phyloP scores from a whole-genome alignment of 2,329 filamentous ascomycete genomes.

The Diaporthe vexans region DNA sequence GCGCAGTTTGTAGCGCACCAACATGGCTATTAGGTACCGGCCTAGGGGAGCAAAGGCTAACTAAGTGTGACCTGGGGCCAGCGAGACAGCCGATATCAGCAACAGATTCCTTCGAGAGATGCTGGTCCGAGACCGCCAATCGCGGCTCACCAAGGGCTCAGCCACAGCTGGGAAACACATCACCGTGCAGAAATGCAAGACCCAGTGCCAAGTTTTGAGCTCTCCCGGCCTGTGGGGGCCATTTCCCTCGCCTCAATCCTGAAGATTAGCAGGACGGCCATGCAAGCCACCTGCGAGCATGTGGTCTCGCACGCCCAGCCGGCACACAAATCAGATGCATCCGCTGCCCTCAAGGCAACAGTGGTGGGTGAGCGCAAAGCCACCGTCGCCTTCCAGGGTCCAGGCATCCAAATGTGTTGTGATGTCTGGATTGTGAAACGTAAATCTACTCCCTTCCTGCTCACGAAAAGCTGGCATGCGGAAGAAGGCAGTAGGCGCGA shows the following conservation, averaged over 20 bases:
- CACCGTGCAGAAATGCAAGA: neutral
- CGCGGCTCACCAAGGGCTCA: neutral
- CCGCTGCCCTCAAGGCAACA: neutral
- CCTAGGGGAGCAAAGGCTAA: no score
- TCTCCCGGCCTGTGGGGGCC: neutral
- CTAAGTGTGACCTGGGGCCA: no score
- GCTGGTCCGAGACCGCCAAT: conserved; percentile 15
- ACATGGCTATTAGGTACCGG: no score
- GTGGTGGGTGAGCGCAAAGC: neutral
- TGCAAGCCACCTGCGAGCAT: conserved; percentile 16
- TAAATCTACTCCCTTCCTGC: neutral
- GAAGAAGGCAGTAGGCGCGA: neutral
- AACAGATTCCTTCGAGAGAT: neutral
- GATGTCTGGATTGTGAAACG: neutral
- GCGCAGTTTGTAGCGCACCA: neutral
- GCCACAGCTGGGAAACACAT: neutral
- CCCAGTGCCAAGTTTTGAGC: neutral
- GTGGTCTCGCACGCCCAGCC: neutral
- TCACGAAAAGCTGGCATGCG: neutral
- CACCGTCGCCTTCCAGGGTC: neutral
- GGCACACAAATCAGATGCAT: neutral
- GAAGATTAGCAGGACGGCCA: neutral
- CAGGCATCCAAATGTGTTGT: conserved; percentile 1
- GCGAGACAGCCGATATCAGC: neutral
- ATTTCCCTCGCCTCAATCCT: neutral